phyloP scores from a whole-genome alignment of 1,284 basidiomycete genomes.

The Sparassis latifolia region DNA sequence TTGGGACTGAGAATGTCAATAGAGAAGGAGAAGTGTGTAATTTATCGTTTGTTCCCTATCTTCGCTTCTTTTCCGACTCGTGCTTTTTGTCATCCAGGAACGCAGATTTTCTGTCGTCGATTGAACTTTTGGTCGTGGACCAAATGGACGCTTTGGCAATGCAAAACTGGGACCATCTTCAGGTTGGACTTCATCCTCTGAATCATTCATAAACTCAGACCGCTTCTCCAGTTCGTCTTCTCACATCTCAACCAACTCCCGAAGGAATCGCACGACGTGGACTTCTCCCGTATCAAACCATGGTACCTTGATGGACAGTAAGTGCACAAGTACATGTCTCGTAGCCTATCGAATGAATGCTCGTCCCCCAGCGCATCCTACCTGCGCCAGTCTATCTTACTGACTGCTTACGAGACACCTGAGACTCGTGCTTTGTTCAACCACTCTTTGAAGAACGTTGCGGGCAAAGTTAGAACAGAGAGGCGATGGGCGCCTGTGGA shows the following conservation, averaged over 20 bases:
- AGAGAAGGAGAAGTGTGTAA: conserved; percentile 83
- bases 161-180: conserved; percentile 99
- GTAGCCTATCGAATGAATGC: neutral
- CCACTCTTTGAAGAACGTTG: conserved; percentile 69
- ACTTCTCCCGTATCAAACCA: conserved; percentile 95
- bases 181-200: conserved; percentile 42
- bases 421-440: conserved; percentile 83
- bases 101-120: conserved; percentile 87
- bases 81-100: conserved; percentile 37
- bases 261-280: conserved; percentile 87
- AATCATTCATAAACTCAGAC: neutral
- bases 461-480: conserved; percentile 75
- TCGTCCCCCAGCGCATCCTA: conserved; percentile 53
- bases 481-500: conserved; percentile 63
- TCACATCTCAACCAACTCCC: conserved; percentile 84
- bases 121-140: conserved; percentile 91
- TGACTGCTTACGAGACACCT: conserved; percentile 89
- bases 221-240: conserved; percentile 67
- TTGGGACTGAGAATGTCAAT: conserved; percentile 88
- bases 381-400: conserved; percentile 83
- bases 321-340: conserved; percentile 26
- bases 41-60: neutral
- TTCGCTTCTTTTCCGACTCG: neutral
- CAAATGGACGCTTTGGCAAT: conserved; percentile 91
- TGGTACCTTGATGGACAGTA: conserved; percentile 96